Base-by-base conservation (phyloP, 1,139 yeast genomes). In the Zygosaccharomyces pseudobailii region DNA sequence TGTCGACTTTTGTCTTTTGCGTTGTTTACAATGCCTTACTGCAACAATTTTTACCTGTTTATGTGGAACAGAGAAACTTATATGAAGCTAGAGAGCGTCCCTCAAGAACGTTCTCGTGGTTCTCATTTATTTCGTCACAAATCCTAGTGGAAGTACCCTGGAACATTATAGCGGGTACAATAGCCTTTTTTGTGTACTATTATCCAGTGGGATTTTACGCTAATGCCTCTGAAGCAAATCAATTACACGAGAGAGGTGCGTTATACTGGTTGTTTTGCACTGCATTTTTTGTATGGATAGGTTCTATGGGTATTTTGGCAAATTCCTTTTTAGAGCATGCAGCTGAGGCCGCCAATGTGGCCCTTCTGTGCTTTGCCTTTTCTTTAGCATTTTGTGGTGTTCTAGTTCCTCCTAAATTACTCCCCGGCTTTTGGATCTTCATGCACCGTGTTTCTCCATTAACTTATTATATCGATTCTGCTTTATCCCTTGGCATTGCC, bases 1-100 rank as follows among this genome's bases (percentile, higher is more conserved):
- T 84, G 58, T 72, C 89, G 2, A 67, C 82, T 46, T 85, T 86
- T 71, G 82, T 84, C 87, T 74, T 81, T 42, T 57, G 63, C 3
- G 75, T 80, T 57, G 73, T 81, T 44, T 75, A 82, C 67, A 77
- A 77, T 54, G 80, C 87, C 40, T 60, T 84, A 53, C 65, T 82
- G 47, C 85, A 87, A 66, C 95, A 87, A 66, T 78, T 81, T 72
- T 71, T 87, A 61, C 94, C 95, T 38, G 71, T 76, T 49, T 87
- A 75, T 62, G 82, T 84, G 42, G 66, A 70, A 42, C 95, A 85
- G 66, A 80, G 96, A 69, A 81, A 81, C 57, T 71, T 89, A 41
- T 89, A 87, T 64, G 96, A 87, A 65, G 90, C 84, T n/a, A 80
- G 96, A 63, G 97, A 89, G 67, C 79, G 95, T 36, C 96, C 96